These are phyloP conservation scores for Waltergamsia citrina DNA, from an alignment of 2,329 filamentous ascomycete species.

Conservation along the genomic window DNA sequence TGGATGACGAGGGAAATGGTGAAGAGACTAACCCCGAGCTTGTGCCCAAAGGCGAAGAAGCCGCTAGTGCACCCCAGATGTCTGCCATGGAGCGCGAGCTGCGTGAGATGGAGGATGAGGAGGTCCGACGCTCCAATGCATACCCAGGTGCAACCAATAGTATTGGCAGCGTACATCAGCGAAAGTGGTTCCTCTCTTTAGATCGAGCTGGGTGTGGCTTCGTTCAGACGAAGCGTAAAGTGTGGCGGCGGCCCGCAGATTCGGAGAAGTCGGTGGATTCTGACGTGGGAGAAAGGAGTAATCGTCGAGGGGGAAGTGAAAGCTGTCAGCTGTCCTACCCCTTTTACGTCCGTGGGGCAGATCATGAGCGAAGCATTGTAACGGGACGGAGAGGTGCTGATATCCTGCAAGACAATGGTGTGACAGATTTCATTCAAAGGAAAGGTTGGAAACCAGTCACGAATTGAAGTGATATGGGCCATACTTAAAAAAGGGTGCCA, in stretches of 20 bases:
- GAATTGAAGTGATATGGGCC: conserved; percentile 13
- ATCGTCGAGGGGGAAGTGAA: conserved; percentile 4
- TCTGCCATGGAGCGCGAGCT: conserved; percentile 30
- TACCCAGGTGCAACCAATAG: conserved; percentile 57
- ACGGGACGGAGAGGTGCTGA: conserved; percentile 52
- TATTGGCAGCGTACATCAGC: conserved; percentile 58
- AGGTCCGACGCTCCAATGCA: conserved; percentile 51
- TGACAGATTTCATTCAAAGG: conserved; percentile 44
- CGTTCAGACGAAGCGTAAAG: conserved; percentile 13
- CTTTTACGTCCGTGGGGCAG: conserved; percentile 52
- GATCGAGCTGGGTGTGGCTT: conserved; percentile 53
- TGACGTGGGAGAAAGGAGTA: too few species aligned
- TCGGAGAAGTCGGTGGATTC: too few species aligned
- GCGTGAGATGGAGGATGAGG: conserved; percentile 37
- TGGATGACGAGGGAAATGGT: background rate
- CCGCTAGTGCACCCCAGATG: conserved; percentile 3
- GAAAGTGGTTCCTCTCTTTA: conserved; percentile 56
- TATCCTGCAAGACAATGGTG: conserved; percentile 51
- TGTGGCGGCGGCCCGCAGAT: too few species aligned
- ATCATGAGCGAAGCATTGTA: conserved; percentile 55
- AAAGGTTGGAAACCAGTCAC: conserved; percentile 48
- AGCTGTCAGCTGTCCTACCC: conserved; percentile 32
- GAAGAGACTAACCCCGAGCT: conserved; percentile 9
- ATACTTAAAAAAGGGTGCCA: background rate
- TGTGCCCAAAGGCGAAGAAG: conserved; percentile 10